A percentile compares a stretch with the other conserved stretches of the same genome.
These are phyloP conservation scores for Agroathelia rolfsii DNA, from an alignment of 1,284 basidiomycete genomes.

Conservation along the genomic window DNA sequence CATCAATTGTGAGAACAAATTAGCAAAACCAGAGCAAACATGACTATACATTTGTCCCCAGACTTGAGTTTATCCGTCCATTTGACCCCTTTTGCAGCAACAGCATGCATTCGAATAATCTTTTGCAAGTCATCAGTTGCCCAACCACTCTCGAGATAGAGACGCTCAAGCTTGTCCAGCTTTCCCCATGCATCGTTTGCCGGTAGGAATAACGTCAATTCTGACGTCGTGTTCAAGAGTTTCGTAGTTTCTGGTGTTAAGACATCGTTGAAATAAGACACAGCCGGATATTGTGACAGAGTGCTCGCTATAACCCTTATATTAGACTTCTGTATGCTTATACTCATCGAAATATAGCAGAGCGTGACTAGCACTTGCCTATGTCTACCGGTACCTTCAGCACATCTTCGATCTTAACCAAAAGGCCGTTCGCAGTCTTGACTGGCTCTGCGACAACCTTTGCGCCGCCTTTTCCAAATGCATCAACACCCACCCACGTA, in stretches of 20 bases:
- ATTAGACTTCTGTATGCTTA: neutral
- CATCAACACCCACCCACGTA: conserved; percentile 61
- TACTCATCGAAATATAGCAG: too few relatives aligned
- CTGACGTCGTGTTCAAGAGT: conserved; percentile 53
- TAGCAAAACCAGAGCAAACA: conserved; percentile 5
- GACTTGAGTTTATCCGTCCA: conserved; percentile 58
- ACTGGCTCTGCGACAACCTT: conserved; percentile 45
- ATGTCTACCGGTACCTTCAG: conserved; percentile 72
- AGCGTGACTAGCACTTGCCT: conserved; percentile 48
- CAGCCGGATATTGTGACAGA: conserved; percentile 42
- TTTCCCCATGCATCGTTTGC: conserved; percentile 70
- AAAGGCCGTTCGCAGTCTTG: conserved; percentile 65
- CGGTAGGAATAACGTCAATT: conserved; percentile 87
- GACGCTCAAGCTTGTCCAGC: conserved; percentile 57
- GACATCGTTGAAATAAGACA: conserved; percentile 65
- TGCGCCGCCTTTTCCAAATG: conserved; percentile 60
- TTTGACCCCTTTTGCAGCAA: conserved; percentile 43
- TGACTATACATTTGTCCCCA: conserved; percentile 43
- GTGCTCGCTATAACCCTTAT: conserved; percentile 54
- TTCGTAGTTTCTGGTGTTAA: conserved; percentile 45
- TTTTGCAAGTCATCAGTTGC: conserved; percentile 69
- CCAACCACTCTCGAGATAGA: conserved; percentile 82
- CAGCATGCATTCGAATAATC: conserved; percentile 72
- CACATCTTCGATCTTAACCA: conserved; percentile 71
- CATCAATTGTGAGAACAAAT: too few relatives aligned